phyloP scores from a whole-genome alignment of 169 alveolate genomes.

The Cryptosporidium viatorum region DNA sequence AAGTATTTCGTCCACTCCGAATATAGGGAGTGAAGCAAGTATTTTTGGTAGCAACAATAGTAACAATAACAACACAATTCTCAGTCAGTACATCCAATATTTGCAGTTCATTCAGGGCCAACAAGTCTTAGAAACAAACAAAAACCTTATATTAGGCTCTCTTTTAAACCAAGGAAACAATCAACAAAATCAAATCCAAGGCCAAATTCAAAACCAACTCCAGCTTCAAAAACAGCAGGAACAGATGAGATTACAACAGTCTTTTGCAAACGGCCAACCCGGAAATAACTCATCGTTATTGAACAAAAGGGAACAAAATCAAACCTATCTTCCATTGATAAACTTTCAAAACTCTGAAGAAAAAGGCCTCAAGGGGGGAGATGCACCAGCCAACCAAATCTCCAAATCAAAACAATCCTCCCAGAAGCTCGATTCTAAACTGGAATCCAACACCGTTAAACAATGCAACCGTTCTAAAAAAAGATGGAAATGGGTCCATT shows the following conservation, averaged over 20 bases:
- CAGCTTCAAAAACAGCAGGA: conserved; percentile 7
- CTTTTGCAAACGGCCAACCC: not conserved
- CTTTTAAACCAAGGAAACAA: not conserved
- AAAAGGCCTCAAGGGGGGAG: conserved; percentile 52
- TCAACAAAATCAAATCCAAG: conserved; percentile 2
- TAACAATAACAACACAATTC: not conserved
- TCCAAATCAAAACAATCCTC: not conserved
- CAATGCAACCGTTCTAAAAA: not conserved
- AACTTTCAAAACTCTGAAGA: conserved; percentile 28
- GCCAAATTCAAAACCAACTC: not conserved
- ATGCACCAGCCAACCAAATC: not conserved
- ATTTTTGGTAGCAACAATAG: not conserved
- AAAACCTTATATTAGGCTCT: not conserved
- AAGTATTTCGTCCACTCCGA: conserved; percentile 1
- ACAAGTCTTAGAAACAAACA: not conserved
- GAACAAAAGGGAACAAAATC: not conserved
- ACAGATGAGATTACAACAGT: not conserved
- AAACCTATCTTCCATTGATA: not conserved
- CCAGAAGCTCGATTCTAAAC: not conserved
- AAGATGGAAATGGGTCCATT: conserved; percentile 74
- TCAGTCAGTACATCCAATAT: conserved; percentile 18
- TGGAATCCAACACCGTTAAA: not conserved
- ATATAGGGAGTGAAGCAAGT: not conserved
- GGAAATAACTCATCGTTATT: not conserved
- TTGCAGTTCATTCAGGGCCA: conserved; percentile 27